Evolutionary conservation across 2,329 filamentous ascomycete genomes (phyloP).

Genomic region (Lasiodiplodia gonubiensis): DNA sequence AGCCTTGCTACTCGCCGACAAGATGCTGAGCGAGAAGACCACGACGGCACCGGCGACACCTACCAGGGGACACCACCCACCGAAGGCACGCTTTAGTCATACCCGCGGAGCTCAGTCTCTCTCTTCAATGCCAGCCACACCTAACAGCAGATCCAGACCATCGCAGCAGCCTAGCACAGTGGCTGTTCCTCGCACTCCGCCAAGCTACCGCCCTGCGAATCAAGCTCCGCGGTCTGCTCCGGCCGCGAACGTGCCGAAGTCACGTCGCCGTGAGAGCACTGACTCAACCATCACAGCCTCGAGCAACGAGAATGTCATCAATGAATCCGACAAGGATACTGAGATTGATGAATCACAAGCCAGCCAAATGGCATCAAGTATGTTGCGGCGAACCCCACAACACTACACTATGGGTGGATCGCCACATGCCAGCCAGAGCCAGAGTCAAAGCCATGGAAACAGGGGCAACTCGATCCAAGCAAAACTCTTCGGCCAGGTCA

Average conservation of each 20-base stretch:
- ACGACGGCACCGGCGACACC: constrained; percentile 78
- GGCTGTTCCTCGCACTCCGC: constrained; percentile 60
- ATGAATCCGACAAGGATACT: constrained; percentile 67
- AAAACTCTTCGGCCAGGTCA: constrained; percentile 67
- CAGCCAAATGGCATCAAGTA: constrained; percentile 75
- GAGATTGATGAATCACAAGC: constrained; percentile 76
- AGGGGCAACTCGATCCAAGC: constrained; percentile 58
- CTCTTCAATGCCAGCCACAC: constrained; percentile 82
- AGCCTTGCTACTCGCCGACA: constrained; percentile 73
- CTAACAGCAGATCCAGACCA: constrained; percentile 59
- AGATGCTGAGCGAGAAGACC: constrained; percentile 79
- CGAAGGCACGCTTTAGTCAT: constrained; percentile 65
- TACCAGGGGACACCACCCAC: constrained; percentile 53
- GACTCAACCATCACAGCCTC: constrained; percentile 60
- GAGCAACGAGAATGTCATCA: constrained; percentile 51
- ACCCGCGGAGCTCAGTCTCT: constrained; percentile 79
- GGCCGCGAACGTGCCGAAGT: constrained; percentile 41
- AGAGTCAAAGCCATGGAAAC: constrained; percentile 33
- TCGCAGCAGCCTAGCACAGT: constrained; percentile 63
- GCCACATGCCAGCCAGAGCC: constrained; percentile 45
- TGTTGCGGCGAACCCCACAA: constrained; percentile 67
- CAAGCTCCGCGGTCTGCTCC: constrained; percentile 51
- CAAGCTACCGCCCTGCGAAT: constrained; percentile 52
- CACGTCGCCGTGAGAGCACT: constrained; percentile 67
- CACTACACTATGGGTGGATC: constrained; percentile 44